A percentile compares a stretch with the other conserved stretches of the same genome.
Conservation (phyloP, 495 filamentous ascomycete genomes). For the Parachaetomium inaequale region DNA sequence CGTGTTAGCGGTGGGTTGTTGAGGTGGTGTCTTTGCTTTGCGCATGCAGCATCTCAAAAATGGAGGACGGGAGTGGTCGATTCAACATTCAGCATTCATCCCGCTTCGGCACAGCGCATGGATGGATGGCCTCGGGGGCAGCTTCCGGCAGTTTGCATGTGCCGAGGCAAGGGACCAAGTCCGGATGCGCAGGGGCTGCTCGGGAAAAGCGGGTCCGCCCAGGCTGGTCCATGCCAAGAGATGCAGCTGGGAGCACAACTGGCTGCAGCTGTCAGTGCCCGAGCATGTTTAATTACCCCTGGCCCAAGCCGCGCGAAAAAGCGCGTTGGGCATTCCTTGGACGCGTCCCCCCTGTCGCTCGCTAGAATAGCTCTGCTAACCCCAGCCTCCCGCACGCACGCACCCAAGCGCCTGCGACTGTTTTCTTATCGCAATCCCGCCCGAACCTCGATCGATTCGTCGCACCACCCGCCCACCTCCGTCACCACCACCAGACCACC, state of each 20-base stretch:
- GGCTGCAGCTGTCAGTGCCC: constrained; percentile 3
- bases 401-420: background rate
- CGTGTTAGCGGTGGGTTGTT: background rate
- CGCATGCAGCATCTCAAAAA: background rate
- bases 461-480: constrained; percentile 3
- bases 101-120: background rate
- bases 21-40: background rate
- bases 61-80: background rate
- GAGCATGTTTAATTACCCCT: constrained; percentile 19
- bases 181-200: constrained; percentile 5
- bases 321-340: constrained; percentile 21
- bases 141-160: constrained; percentile 33
- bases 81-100: background rate
- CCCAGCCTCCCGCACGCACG: constrained; percentile 23
- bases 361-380: background rate
- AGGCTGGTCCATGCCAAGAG: background rate
- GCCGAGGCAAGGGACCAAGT: constrained; percentile 31
- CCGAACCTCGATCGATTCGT: background rate
- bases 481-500: background rate
- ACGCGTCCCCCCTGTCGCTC: constrained; percentile 26
- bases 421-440: constrained; percentile 12
- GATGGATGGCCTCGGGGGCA: background rate
- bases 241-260: constrained; percentile 10
- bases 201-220: too few species aligned
- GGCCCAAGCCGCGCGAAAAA: constrained; percentile 22